Percentiles rank a stretch among this genome's conserved stretches.
phyloP scores from a whole-genome alignment of 305 asterid genomes.

The Solanum aculeatissimum region DNA sequence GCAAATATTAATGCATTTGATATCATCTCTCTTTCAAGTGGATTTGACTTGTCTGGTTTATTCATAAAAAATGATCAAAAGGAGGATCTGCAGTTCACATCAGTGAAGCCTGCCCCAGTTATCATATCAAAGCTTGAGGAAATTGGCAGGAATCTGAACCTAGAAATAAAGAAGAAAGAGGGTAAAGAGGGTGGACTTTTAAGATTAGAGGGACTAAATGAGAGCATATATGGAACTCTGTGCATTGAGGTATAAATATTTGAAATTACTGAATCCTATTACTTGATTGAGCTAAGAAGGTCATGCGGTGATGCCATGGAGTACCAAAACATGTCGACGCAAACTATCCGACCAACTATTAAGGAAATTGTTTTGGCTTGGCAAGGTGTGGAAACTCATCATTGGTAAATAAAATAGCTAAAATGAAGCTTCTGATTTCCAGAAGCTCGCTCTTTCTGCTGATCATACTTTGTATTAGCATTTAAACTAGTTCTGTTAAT shows the following conservation, averaged over 20 bases:
- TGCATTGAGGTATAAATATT: conserved; percentile 27
- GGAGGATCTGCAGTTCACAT: conserved; percentile 54
- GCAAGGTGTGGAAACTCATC: conserved; percentile 38
- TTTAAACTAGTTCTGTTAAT: background rate
- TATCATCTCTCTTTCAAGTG: conserved; percentile 51
- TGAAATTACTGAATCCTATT: conserved; percentile 30
- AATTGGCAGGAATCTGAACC: conserved; percentile 21
- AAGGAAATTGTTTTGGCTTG: conserved; percentile 50
- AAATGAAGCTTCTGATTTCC: background rate
- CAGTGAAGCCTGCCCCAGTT: conserved; percentile 15
- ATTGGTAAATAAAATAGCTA: background rate
- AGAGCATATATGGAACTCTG: conserved; percentile 11
- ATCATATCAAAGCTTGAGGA: conserved; percentile 39
- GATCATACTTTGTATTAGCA: background rate
- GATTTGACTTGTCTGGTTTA: conserved; percentile 54
- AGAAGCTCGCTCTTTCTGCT: background rate
- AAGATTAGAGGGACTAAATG: conserved; percentile 26
- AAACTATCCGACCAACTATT: conserved; percentile 34
- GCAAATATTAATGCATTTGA: conserved; percentile 14
- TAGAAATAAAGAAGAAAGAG: conserved; percentile 33
- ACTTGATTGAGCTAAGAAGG: conserved; percentile 48
- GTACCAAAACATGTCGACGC: conserved; percentile 33
- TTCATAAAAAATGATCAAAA: conserved; percentile 39
- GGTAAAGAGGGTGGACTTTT: conserved; percentile 30
- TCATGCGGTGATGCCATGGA: conserved; percentile 36